These are phyloP conservation scores for Colletotrichum sp. DNA, from an alignment of 2,329 filamentous ascomycete species.

Conservation along the genomic window DNA sequence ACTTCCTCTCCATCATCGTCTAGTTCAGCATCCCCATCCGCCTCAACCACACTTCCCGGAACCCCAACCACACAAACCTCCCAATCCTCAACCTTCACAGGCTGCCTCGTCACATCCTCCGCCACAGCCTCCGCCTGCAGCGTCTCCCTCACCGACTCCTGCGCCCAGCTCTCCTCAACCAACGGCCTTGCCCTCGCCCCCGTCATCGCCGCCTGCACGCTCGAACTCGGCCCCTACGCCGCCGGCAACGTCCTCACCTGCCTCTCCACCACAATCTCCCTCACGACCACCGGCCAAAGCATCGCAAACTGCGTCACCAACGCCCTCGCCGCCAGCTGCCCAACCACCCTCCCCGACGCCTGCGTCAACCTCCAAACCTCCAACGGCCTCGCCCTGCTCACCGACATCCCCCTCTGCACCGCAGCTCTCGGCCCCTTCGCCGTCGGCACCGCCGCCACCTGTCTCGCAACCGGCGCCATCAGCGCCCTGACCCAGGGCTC, in stretches of 20 bases:
- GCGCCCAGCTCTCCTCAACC: background rate
- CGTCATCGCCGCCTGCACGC: conserved; percentile 12
- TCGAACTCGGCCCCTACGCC: conserved; percentile 11
- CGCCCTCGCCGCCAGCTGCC: background rate
- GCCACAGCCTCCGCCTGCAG: background rate
- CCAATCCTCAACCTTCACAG: background rate
- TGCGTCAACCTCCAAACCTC: background rate
- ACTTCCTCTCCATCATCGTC: background rate
- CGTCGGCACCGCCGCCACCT: background rate
- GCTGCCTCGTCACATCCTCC: background rate
- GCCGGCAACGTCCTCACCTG: conserved; percentile 8
- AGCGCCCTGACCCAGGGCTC: background rate
- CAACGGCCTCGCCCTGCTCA: background rate
- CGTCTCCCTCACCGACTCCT: conserved; percentile 12
- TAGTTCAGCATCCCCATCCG: background rate
- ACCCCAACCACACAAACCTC: background rate
- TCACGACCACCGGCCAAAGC: background rate
- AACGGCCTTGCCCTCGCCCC: conserved; percentile 13
- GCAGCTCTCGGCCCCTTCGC: background rate
- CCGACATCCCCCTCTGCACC: background rate
- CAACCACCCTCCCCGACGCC: background rate
- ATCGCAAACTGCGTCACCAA: background rate
- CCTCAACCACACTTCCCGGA: background rate
- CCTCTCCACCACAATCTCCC: background rate
- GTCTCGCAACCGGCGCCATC: background rate